Base-by-base conservation (phyloP, 208 protist genomes). In the Borovskyia barvae region DNA sequence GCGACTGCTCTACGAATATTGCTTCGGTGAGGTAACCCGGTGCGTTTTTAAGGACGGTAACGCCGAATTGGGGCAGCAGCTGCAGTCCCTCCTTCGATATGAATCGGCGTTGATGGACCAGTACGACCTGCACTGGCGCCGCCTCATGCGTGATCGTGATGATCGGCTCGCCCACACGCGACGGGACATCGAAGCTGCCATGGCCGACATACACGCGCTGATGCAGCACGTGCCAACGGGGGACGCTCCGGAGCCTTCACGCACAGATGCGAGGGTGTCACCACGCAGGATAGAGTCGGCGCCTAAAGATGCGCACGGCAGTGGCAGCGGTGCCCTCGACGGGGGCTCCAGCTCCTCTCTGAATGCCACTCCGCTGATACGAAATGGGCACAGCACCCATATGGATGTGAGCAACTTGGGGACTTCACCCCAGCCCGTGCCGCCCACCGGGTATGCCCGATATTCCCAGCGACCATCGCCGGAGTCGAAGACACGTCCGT, bases 1-100 rank as follows among this genome's bases (percentile, higher is more conserved):
- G 29, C 68, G 72, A 1, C 56, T 93, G 11, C 51, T 95, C 32
- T 77, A 78, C 55, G 81, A 93, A 66, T 95, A 84, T 66, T 92
- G 84, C 72, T 69, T 84, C 20, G 79, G 82, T 14, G 70, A 72
- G 39, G 68, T 75, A 20, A 68, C 76, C 5, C 71, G 66, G 28
- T 61, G 45, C 29, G 28, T 61, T 32, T 69, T 80, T 26, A 53
- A 66, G 11, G 49, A 67, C 28, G 59, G 66, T n/a, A 60, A 90
- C 29, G 42, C 71, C 24, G 60, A 40, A 3, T 50, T 87, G 2
- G 75, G 62, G 7, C 59, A 37, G 24, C 67, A 51, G n/a, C 66
- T 92, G 24, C 45, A 54, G 30, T 61, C 76, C 6, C 30, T 93
- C 8, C 33, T 77, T 40, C 51, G 69, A 17, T 72, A 75, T 53